phyloP scores from a whole-genome alignment of 208 protist species.

The Trypanosoma theileri region DNA sequence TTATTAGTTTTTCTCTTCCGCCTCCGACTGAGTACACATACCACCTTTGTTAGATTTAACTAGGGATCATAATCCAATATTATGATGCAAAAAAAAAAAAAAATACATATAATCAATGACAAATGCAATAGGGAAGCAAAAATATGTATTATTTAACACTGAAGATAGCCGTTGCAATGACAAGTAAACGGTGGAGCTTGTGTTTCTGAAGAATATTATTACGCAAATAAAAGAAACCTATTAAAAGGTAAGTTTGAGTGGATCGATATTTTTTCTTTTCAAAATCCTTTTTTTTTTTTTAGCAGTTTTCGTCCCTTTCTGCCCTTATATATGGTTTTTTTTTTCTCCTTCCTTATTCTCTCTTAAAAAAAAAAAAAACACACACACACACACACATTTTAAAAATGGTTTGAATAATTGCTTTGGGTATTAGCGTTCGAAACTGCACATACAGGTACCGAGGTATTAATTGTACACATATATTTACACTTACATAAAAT shows the following conservation, averaged over 20 bases:
- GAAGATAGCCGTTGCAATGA: too few species aligned
- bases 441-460: background rate
- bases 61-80: constrained; percentile 16
- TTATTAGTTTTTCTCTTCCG: constrained; percentile 67
- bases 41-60: constrained; percentile 45
- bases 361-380: background rate
- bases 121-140: background rate
- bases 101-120: background rate
- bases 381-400: too few species aligned
- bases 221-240: too few species aligned
- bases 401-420: too few species aligned
- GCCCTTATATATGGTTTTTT: too few species aligned
- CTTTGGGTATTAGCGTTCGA: background rate
- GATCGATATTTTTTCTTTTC: too few species aligned
- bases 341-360: background rate
- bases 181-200: too few species aligned
- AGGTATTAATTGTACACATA: constrained; percentile 3
- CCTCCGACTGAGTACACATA: constrained; percentile 48
- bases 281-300: too few species aligned
- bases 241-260: background rate
- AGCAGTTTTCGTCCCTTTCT: too few species aligned
- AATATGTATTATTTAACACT: too few species aligned
- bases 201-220: too few species aligned
- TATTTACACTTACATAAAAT: constrained; percentile 10
- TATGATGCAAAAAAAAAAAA: background rate